These are phyloP conservation scores for Ramularia endophylla DNA, from an alignment of 2,329 filamentous ascomycete species.

Conservation along the genomic window DNA sequence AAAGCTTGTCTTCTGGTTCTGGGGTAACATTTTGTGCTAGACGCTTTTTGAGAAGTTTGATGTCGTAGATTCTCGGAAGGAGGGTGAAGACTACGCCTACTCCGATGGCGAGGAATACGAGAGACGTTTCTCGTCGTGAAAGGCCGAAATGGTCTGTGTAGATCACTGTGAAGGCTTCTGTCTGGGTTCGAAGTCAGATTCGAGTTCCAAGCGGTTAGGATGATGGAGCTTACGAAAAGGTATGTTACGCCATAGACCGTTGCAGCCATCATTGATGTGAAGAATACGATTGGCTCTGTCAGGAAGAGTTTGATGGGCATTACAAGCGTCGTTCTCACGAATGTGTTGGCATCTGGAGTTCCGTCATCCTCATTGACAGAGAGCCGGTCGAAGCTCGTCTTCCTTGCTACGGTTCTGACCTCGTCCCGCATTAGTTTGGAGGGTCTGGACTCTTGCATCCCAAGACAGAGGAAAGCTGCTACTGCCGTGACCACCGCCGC, in stretches of 20 bases:
- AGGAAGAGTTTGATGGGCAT: conserved; percentile 40
- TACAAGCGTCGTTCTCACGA: conserved; percentile 36
- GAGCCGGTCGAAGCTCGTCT: conserved; percentile 23
- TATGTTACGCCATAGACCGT: too few relatives aligned
- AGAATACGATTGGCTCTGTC: conserved; percentile 44
- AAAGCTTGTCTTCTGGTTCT: conserved; percentile 44
- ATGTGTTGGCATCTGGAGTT: conserved; percentile 32
- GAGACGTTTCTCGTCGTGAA: conserved; percentile 39
- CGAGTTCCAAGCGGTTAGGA: too few relatives aligned
- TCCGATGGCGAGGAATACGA: conserved; percentile 45
- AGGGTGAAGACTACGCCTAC: conserved; percentile 44
- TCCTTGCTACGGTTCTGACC: conserved; percentile 27
- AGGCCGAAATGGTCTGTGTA: conserved; percentile 34
- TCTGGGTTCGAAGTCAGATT: too few relatives aligned
- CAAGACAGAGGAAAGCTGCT: conserved; percentile 32
- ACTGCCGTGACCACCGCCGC: conserved; percentile 35
- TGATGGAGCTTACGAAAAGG: too few relatives aligned
- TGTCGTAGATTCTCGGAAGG: conserved; percentile 40
- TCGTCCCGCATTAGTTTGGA: conserved; percentile 36
- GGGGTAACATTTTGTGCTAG: conserved; percentile 19
- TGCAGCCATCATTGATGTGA: conserved; percentile 39
- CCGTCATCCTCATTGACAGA: conserved; percentile 34
- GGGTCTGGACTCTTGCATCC: conserved; percentile 42
- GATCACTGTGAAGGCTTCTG: conserved; percentile 31
- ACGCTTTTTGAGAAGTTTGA: conserved; percentile 27